These are phyloP conservation scores for Leucaena leucocephala DNA, from an alignment of 306 rosid species.

Conservation along the genomic window DNA sequence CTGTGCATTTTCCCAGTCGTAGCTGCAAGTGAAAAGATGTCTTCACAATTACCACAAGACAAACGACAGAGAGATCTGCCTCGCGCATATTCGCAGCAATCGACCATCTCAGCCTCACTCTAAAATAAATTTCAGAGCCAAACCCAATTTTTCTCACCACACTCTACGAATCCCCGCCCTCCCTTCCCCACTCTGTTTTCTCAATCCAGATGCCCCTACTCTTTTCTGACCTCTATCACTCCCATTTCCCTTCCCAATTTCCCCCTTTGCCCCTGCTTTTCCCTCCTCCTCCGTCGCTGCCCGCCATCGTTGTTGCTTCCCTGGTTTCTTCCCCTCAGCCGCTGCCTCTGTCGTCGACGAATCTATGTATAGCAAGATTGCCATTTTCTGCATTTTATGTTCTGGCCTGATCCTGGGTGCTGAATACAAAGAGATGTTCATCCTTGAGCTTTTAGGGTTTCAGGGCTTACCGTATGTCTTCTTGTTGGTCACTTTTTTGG, in stretches of 20 bases:
- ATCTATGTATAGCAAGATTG: constrained; percentile 16
- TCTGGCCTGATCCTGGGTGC: constrained; percentile 15
- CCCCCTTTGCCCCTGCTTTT: neutral
- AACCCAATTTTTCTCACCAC: neutral
- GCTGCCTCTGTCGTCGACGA: neutral
- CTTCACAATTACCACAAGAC: constrained; percentile 5
- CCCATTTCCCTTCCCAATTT: neutral
- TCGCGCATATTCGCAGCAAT: neutral
- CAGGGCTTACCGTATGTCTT: constrained; percentile 6
- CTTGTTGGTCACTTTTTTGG: neutral
- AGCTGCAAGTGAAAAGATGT: neutral
- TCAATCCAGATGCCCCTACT: constrained; percentile 18
- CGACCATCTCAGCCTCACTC: neutral
- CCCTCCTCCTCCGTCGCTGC: neutral
- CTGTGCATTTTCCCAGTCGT: constrained; percentile 9
- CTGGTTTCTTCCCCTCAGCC: neutral
- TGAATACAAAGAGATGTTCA: neutral
- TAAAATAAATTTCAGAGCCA: constrained; percentile 15
- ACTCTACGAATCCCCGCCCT: neutral
- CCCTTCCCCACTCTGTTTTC: neutral
- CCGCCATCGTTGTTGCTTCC: neutral
- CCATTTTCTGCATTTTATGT: constrained; percentile 4
- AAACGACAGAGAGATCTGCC: neutral
- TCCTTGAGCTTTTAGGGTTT: constrained; percentile 8
- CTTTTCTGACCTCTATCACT: neutral